Evolutionary conservation across 2,329 filamentous ascomycete species (phyloP).

Genomic region (Fusarium algeriense): DNA sequence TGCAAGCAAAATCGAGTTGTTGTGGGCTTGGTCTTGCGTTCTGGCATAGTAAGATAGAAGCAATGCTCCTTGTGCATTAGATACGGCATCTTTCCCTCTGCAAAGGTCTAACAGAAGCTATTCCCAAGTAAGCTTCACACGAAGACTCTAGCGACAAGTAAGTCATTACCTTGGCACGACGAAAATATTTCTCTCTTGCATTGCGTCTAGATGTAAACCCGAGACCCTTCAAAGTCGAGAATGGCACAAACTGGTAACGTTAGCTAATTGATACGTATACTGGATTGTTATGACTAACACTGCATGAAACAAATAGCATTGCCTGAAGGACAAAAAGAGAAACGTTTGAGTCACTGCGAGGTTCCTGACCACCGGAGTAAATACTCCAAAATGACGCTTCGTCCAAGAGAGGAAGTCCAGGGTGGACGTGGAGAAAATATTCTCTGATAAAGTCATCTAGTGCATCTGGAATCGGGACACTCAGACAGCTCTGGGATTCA

Average conservation of each 20-base stretch:
- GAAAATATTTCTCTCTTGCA: neutral
- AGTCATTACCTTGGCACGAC: neutral
- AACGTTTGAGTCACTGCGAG: rapidly evolving
- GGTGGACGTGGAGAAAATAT: constrained; percentile 32
- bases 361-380: neutral
- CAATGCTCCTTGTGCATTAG: neutral
- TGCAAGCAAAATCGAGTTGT: neutral
- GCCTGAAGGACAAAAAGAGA: neutral
- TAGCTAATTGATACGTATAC: rapidly evolving
- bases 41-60: neutral
- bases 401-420: constrained; percentile 19
- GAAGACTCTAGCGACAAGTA: rapidly evolving
- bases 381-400: neutral
- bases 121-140: neutral
- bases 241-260: neutral
- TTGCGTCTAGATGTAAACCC: neutral
- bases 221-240: neutral
- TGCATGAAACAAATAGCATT: neutral
- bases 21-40: neutral
- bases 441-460: constrained; percentile 18
- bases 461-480: rapidly evolving
- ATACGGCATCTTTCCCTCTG: rapidly evolving
- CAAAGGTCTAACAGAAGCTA: neutral
- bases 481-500: neutral
- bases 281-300: neutral